phyloP scores from a whole-genome alignment of 225 moss, liverwort and hornwort genomes.

The Marchantia polymorpha region DNA sequence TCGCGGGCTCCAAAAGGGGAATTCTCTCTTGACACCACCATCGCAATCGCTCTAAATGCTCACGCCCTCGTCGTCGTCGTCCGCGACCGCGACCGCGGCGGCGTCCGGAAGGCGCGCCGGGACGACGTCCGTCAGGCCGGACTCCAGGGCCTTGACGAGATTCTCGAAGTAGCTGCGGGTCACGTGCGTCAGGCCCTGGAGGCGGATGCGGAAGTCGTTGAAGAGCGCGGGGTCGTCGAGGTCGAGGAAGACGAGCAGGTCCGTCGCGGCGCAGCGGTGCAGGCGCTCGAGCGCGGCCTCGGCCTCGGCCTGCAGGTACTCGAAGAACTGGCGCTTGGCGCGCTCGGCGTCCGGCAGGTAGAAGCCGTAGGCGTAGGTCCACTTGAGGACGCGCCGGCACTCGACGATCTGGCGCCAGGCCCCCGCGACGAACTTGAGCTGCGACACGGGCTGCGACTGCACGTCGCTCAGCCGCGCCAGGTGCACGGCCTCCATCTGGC shows the following conservation, averaged over 20 bases:
- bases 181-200: constrained; percentile 91
- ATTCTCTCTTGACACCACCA: too few relatives aligned
- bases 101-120: constrained; percentile 33
- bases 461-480: constrained; percentile 90
- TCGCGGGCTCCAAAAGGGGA: too few relatives aligned
- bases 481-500: constrained; percentile 79
- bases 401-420: constrained; percentile 99
- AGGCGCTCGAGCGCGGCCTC: constrained; percentile 88
- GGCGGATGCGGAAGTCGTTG: constrained; percentile 86
- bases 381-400: constrained; percentile 90
- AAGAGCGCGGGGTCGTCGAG: constrained; percentile 57
- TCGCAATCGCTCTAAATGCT: neutral
- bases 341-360: constrained; percentile 80
- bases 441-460: constrained; percentile 94
- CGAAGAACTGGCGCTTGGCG: constrained; percentile 86
- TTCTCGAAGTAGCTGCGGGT: constrained; percentile 93
- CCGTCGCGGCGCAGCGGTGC: constrained; percentile 95
- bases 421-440: constrained; percentile 90
- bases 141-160: constrained; percentile 51
- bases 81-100: neutral
- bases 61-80: neutral
- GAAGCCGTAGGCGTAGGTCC: constrained; percentile 97
- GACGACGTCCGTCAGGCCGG: constrained; percentile 60
- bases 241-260: constrained; percentile 76
- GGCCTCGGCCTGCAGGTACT: constrained; percentile 92